A percentile compares a stretch with the other conserved stretches of the same genome.
Evolutionary conservation across 495 filamentous ascomycete genomes (phyloP).

Genomic region (Penicillium goetzii): DNA sequence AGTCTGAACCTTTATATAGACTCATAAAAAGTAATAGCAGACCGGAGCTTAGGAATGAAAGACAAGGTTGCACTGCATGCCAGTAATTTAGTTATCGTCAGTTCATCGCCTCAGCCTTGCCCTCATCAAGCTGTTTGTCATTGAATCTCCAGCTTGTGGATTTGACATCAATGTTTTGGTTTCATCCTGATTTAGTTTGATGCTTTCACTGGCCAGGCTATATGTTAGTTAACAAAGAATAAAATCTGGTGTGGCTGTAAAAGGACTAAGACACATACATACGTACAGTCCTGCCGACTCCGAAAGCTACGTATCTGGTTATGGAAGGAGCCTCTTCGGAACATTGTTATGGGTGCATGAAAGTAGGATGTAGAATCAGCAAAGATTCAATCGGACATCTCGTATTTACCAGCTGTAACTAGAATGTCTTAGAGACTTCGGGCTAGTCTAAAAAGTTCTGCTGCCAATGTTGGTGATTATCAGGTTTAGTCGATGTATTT

Average conservation of each 20-base stretch:
- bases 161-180: not conserved
- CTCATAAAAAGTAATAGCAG: not conserved
- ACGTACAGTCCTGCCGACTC: not conserved
- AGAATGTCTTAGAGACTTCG: slow-evolving; percentile 16
- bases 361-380: slow-evolving; percentile 5
- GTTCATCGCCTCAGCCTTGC: not conserved
- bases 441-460: not conserved
- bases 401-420: slow-evolving; percentile 18
- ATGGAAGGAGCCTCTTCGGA: slow-evolving; percentile 1
- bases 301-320: not conserved
- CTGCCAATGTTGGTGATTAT: not conserved
- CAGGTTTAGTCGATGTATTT: not conserved
- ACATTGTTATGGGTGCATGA: slow-evolving; percentile 2
- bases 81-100: not conserved
- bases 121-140: not conserved
- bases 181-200: not conserved
- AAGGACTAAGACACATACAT: not conserved
- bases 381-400: not conserved
- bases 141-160: not conserved
- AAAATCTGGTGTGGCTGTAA: not conserved
- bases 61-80: not conserved
- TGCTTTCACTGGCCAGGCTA: not conserved
- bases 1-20: not conserved
- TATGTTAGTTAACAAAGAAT: not conserved
- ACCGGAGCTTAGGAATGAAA: not conserved